Base-by-base conservation (phyloP, 1,139 yeast species). In the Hemisphaericaspora lyxosophila region DNA sequence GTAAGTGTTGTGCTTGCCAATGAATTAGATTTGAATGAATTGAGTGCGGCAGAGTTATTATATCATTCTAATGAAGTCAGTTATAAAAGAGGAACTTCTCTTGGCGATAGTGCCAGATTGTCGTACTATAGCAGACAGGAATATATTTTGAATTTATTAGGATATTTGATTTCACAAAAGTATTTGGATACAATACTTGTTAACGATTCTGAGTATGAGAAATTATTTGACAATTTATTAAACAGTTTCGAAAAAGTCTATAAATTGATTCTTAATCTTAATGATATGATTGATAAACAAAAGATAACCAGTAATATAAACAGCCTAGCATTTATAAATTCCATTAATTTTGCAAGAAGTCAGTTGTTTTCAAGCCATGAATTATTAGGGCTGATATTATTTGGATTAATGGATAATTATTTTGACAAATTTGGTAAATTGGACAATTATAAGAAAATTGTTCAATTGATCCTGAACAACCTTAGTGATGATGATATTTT, bases 331-430 rank as follows among this genome's bases (percentile, higher is more conserved):
- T 80, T 85, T 48, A 72, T 77, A 32, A 77, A 79, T 48, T 68
- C 78, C 13, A 59, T 82, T 34, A 70, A 69, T 34, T 80, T 75
- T 50, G 75, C 85, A 51, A 78, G 87, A 43, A 76, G 76, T 36
- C 80, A 80, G 48, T 62, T 86, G 24, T 72, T 79, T 42, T 68
- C 67, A 35, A 82, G 82, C 49, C 95, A 89, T 55, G 96, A 87
- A 50, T 55, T 73, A 3, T 61, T 90, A 43, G 84, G 92, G 29
- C 85, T 81, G 53, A 64, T 88, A 4, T 61, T 84, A 22, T 78
- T 57, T 51, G 78, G 83, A 9, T 57, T 74, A 37, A 58, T 73
- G 8, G 67, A 69, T 11, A 61, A 62, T 19, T 68, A 70, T 29
- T 47, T 55, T 18, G 49, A 65, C 3, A 46, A 63, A 5, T 60